These are phyloP conservation scores for Hygrophila difformis DNA, from an alignment of 257 asterid species.

Conservation along the genomic window DNA sequence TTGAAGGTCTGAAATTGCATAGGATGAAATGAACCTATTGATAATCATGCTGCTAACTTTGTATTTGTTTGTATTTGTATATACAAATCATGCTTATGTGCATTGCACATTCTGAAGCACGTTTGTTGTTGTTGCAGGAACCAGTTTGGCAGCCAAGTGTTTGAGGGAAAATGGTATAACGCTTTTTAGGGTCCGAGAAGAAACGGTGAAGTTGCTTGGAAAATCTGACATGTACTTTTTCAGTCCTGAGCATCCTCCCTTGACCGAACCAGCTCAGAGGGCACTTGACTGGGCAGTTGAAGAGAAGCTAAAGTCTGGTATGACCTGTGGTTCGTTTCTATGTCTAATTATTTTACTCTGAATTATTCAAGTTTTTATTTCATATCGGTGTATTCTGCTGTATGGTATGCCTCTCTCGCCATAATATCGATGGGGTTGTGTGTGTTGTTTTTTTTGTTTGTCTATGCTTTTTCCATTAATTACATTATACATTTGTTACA, in stretches of 20 bases:
- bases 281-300: constrained; percentile 87
- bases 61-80: no score
- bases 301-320: constrained; percentile 76
- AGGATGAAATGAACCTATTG: constrained; percentile 6
- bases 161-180: constrained; percentile 76
- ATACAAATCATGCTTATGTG: no score
- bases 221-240: constrained; percentile 54
- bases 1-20: constrained; percentile 56
- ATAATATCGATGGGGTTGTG: no score
- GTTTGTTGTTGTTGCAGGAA: constrained; percentile 42
- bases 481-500: no score
- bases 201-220: constrained; percentile 57
- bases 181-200: constrained; percentile 63
- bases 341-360: neutral
- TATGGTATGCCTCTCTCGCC: no score
- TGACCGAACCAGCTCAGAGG: constrained; percentile 80
- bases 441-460: no score
- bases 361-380: neutral
- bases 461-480: no score
- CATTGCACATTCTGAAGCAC: no score
- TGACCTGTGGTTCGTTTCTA: constrained; percentile 1
- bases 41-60: constrained; percentile 1
- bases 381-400: no score
- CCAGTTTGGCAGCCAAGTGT: constrained; percentile 77
- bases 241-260: constrained; percentile 87